Evolutionary conservation across 148 eudicot genomes (phyloP), one percentile per base, ranked within the genome.

Genomic region (Silene uniflora): DNA sequence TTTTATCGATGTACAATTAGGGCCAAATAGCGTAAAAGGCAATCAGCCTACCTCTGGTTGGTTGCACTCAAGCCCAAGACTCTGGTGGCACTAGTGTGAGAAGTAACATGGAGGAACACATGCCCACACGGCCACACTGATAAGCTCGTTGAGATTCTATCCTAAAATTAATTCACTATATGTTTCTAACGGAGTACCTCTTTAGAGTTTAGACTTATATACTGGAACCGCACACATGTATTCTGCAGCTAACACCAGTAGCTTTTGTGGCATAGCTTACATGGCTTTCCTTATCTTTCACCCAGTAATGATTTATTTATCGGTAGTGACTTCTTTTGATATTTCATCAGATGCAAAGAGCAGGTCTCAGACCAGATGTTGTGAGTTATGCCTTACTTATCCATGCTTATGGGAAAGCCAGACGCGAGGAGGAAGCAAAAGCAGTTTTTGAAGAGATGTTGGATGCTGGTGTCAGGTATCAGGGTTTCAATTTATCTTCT

Each of bases 381-480:
- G 97, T 91, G 80, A 94, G 97, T 81, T 94, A 91, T 80, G 91
- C 98, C 5, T 82, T 89, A 76, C 96, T 94, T 52, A 86, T 94
- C 67, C 89, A 79, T 86, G 91, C 96, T 69, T 94, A 94, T 80
- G 98, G 98, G 64, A 91, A 88, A 89, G 98, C 98, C 78, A 89
- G 98, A 83, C 86, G 91, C 75, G 97, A 94, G 85, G 96, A 87
- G 76, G 98, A 94, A 87, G 97, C 98, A 14, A 82, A 90, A 76
- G 97, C 97, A 69, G 97, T 94, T 72, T 94, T 94, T 83, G 97
- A 94, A 81, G 97, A 94, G 85, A 94, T 94, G 98, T 87, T 94
- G 72, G 98, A 94, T 90, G 98, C 98, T 79, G 96, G 97, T 84
- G 97, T 94, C 81, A 91, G 95, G 98, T 91, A 73, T 75, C 74